Evolutionary conservation across 2,329 filamentous ascomycete genomes (phyloP).

Genomic region (Phialocephala subalpina): DNA sequence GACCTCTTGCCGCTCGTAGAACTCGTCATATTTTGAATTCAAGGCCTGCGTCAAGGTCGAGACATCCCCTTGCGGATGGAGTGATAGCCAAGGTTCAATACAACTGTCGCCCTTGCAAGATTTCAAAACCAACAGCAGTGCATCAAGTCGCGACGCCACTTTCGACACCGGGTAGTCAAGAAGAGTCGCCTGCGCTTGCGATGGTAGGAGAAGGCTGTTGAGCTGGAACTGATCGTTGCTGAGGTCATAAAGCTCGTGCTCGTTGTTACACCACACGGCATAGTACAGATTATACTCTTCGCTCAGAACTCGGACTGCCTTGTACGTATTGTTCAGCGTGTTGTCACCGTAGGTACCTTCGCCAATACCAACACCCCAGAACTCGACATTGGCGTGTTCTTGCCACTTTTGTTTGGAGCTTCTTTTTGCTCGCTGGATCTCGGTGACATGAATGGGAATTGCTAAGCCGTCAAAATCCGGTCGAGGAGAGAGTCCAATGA

Average conservation of each 20-base stretch:
- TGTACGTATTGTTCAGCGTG: conserved; percentile 55
- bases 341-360: conserved; percentile 32
- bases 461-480: conserved; percentile 55
- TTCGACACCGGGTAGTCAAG: conserved; percentile 45
- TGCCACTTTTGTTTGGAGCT: conserved; percentile 35
- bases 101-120: conserved; percentile 63
- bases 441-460: conserved; percentile 46
- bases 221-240: conserved; percentile 62
- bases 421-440: conserved; percentile 23
- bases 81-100: conserved; percentile 59
- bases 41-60: conserved; percentile 58
- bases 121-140: conserved; percentile 66
- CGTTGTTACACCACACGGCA: conserved; percentile 73
- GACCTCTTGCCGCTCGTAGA: conserved; percentile 56
- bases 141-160: conserved; percentile 60
- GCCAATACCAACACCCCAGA: conserved; percentile 46
- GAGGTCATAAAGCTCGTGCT: conserved; percentile 70
- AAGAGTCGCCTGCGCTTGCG: conserved; percentile 48
- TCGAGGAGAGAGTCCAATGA: conserved; percentile 42
- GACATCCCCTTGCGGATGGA: conserved; percentile 62
- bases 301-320: conserved; percentile 51
- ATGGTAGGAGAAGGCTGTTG: conserved; percentile 49
- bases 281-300: conserved; percentile 67
- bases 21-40: conserved; percentile 53
- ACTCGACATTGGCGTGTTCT: conserved; percentile 58